Evolutionary conservation across 805 yeast species (phyloP).

Genomic region (Yamadazyma sp.): DNA sequence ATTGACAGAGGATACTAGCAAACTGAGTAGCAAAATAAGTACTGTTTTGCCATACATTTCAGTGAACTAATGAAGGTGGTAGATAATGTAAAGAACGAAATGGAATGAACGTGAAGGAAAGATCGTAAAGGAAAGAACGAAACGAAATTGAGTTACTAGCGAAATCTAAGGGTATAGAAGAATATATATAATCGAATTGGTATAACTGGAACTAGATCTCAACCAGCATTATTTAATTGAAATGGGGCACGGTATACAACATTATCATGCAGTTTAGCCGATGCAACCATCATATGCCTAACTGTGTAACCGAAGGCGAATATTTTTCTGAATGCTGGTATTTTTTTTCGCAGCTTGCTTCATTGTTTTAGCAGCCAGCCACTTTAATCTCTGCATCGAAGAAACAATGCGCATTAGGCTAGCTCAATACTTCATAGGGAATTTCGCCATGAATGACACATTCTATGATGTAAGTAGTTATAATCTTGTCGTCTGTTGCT

Average conservation of each 20-base stretch:
- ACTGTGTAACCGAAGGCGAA: neutral
- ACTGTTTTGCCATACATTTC: constrained; percentile 3
- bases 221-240: constrained; percentile 1
- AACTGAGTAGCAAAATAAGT: neutral
- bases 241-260: no score
- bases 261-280: no score
- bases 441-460: neutral
- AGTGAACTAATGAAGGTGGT: no score
- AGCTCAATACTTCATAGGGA: neutral
- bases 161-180: no score
- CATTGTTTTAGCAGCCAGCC: constrained; percentile 15
- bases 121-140: neutral
- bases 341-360: constrained; percentile 14
- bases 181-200: neutral
- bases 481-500: constrained; percentile 5
- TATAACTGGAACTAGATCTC: neutral
- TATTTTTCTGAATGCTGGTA: constrained; percentile 5
- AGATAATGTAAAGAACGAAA: constrained; percentile 1
- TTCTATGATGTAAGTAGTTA: no score
- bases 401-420: constrained; percentile 4
- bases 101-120: constrained; percentile 2
- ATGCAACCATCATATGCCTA: no score
- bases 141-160: constrained; percentile 3
- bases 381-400: constrained; percentile 1
- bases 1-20: constrained; percentile 1